phyloP scores from a whole-genome alignment of 129 eudicot genomes.

The Rutidosis leptorrhynchoides region DNA sequence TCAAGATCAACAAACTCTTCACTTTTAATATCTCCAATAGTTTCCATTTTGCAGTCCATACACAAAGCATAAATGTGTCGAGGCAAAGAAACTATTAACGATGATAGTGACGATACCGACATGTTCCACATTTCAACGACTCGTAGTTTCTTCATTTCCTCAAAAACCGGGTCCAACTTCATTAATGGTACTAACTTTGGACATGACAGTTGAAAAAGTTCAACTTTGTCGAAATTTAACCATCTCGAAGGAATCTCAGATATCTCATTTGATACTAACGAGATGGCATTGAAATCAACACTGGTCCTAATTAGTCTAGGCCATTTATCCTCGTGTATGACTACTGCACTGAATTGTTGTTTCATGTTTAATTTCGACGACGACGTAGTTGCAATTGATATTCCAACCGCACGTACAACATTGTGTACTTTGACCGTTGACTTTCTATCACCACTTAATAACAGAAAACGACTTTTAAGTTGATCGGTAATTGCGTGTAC shows the following conservation, averaged over 20 bases:
- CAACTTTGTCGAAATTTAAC: slow-evolving; percentile 19
- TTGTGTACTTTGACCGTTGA: slow-evolving; percentile 39
- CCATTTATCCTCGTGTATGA: slow-evolving; percentile 36
- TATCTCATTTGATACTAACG: slow-evolving; percentile 33
- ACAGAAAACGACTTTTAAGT: slow-evolving; percentile 31
- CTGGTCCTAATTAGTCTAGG: slow-evolving; percentile 24
- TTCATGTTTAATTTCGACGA: slow-evolving; percentile 16
- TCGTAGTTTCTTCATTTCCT: slow-evolving; percentile 21
- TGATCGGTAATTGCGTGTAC: slow-evolving; percentile 28
- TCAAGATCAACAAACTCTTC: slow-evolving; percentile 37
- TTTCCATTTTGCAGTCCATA: slow-evolving; percentile 33
- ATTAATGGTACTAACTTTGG: slow-evolving; percentile 25
- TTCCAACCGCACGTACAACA: slow-evolving; percentile 40
- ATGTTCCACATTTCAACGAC: slow-evolving; percentile 38
- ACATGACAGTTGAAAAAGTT: slow-evolving; percentile 36
- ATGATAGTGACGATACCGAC: slow-evolving; percentile 25
- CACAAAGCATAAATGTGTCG: slow-evolving; percentile 27
- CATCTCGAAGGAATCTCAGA: slow-evolving; percentile 37
- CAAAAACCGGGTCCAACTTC: slow-evolving; percentile 25
- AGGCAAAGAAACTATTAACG: slow-evolving; percentile 27
- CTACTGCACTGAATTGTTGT: slow-evolving; percentile 22
- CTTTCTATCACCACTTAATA: slow-evolving; percentile 30
- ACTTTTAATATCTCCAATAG: slow-evolving; percentile 26
- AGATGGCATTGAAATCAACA: slow-evolving; percentile 28
- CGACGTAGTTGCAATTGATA: slow-evolving; percentile 34